A percentile compares a stretch with the other conserved stretches of the same genome.
Evolutionary conservation across 306 rosid genomes (phyloP).

Genomic region (Alnus rubra): DNA sequence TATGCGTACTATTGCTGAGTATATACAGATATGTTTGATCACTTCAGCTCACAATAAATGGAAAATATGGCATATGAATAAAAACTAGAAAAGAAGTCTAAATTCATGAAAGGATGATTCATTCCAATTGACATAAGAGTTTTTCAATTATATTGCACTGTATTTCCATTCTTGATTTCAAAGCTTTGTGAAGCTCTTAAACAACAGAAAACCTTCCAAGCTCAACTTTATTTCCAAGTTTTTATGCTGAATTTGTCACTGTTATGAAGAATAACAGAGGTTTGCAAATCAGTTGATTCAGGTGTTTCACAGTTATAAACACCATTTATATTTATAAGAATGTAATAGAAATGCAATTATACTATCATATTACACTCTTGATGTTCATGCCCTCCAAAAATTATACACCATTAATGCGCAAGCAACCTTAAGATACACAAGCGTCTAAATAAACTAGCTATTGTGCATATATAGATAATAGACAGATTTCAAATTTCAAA

Average conservation of each 20-base stretch:
- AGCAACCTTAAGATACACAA: constrained; percentile 1
- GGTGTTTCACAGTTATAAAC: neutral
- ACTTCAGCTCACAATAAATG: neutral
- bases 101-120: neutral
- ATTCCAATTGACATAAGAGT: too few species aligned
- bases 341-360: neutral
- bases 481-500: too few species aligned
- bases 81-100: neutral
- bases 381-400: neutral
- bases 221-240: neutral
- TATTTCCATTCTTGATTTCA: neutral
- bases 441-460: neutral
- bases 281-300: neutral
- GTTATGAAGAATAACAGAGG: too few species aligned
- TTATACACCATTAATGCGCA: neutral
- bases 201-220: neutral
- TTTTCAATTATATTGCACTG: too few species aligned
- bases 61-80: neutral
- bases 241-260: neutral
- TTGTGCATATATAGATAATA: neutral
- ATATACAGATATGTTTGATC: neutral
- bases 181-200: neutral
- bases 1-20: neutral
- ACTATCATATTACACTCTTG: too few species aligned
- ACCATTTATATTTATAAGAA: neutral